Evolutionary conservation across 2,329 filamentous ascomycete species (phyloP).

Genomic region (Sclerotinia nivalis): DNA sequence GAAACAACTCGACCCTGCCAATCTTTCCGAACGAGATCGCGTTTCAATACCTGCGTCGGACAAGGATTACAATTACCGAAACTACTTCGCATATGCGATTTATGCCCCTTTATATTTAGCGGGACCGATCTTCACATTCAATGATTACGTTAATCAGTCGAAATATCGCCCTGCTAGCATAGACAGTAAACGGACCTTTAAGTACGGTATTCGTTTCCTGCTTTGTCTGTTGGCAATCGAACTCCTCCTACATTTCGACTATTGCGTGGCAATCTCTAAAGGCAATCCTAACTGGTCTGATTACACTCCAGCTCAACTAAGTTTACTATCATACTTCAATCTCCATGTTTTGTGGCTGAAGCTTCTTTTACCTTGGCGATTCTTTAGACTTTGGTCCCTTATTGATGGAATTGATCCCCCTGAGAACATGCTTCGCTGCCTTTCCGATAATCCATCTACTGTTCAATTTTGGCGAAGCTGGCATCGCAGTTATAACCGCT

Average conservation of each 20-base stretch:
- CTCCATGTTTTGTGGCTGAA: conserved; percentile 98
- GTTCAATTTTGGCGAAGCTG: conserved; percentile 93
- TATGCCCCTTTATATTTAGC: conserved; percentile 93
- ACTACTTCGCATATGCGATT: conserved; percentile 85
- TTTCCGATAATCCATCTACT: conserved; percentile 90
- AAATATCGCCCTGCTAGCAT: conserved; percentile 73
- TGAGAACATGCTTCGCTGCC: conserved; percentile 97
- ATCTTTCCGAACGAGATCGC: conserved; percentile 86
- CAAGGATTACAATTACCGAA: conserved; percentile 74
- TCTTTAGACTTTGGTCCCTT: conserved; percentile 96
- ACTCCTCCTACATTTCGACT: conserved; percentile 85
- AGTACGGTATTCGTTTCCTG: conserved; percentile 82
- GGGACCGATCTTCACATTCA: conserved; percentile 94
- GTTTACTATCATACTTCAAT: conserved; percentile 91
- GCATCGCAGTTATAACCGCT: conserved; percentile 95
- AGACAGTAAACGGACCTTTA: conserved; percentile 66
- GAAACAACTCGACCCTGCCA: conserved; percentile 88
- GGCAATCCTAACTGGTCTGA: conserved; percentile 74
- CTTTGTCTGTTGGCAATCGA: conserved; percentile 87
- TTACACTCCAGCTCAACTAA: conserved; percentile 85
- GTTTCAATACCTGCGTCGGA: conserved; percentile 72
- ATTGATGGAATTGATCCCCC: conserved; percentile 90
- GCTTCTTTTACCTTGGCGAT: conserved; percentile 93
- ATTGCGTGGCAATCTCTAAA: conserved; percentile 89
- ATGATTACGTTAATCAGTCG: conserved; percentile 90